Conservation (phyloP, 352 stramenopile species). For the Hyaloperonospora brassicae region DNA sequence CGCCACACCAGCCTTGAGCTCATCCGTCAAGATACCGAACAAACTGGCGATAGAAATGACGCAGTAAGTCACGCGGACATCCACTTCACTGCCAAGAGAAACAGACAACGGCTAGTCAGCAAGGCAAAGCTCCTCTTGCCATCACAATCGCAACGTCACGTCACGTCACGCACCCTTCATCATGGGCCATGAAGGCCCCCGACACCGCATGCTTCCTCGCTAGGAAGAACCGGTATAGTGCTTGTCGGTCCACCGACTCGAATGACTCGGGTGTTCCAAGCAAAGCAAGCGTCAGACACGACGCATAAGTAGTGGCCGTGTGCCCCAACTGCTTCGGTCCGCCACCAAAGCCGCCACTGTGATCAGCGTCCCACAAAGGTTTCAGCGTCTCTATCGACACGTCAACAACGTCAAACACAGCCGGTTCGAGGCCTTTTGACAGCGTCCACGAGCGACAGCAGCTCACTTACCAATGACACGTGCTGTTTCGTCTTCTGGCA, state of each 20-base stretch:
- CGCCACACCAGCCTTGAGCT: constrained; percentile 70
- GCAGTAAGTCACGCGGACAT: constrained; percentile 97
- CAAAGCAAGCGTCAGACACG: constrained; percentile 89
- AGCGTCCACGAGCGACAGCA: neutral
- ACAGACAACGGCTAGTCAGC: neutral
- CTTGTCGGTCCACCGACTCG: constrained; percentile 67
- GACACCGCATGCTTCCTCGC: constrained; percentile 70
- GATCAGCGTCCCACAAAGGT: constrained; percentile 49
- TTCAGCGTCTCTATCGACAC: constrained; percentile 35
- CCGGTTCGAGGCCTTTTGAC: neutral
- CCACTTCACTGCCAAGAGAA: constrained; percentile 72
- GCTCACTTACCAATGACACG: constrained; percentile 32
- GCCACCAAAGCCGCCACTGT: constrained; percentile 90
- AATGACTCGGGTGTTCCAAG: constrained; percentile 82
- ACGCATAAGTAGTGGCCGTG: constrained; percentile 92
- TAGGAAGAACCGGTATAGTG: constrained; percentile 87
- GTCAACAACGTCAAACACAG: constrained; percentile 3
- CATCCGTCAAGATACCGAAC: constrained; percentile 87
- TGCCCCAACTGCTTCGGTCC: constrained; percentile 85
- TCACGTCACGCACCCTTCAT: constrained; percentile 76
- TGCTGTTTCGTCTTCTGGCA: constrained; percentile 37
- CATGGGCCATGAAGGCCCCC: constrained; percentile 94
- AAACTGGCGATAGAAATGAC: constrained; percentile 91
- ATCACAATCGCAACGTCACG: neutral
- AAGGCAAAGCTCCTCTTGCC: neutral